A percentile compares a stretch with the other conserved stretches of the same genome.
These are phyloP conservation scores for Penicillium olsonii DNA, from an alignment of 2,329 filamentous ascomycete genomes.

Conservation along the genomic window DNA sequence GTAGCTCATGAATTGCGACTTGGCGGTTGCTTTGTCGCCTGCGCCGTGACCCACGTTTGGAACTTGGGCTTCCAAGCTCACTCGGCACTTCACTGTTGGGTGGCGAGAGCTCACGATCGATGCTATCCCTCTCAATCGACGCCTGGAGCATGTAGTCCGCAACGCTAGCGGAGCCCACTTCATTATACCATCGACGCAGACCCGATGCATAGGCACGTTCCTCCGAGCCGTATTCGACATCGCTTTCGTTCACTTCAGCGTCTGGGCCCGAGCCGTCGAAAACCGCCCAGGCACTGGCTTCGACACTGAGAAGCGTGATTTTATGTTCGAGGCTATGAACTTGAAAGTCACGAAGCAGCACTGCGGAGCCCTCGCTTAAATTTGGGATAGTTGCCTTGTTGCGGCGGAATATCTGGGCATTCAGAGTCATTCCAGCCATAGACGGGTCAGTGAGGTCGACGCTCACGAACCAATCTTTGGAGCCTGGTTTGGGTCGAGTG, in stretches of 20 bases:
- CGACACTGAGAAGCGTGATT: conserved; percentile 43
- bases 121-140: conserved; percentile 32
- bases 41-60: conserved; percentile 30
- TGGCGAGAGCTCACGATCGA: conserved; percentile 23
- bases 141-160: conserved; percentile 39
- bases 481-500: conserved; percentile 37
- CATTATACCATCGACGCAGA: conserved; percentile 45
- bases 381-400: conserved; percentile 42
- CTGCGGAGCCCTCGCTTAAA: conserved; percentile 40
- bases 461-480: conserved; percentile 44
- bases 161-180: conserved; percentile 37
- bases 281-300: conserved; percentile 50
- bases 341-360: conserved; percentile 50
- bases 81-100: conserved; percentile 32
- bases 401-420: conserved; percentile 46
- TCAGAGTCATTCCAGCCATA: conserved; percentile 39
- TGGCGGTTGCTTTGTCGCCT: conserved; percentile 32
- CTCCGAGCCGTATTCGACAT: conserved; percentile 41
- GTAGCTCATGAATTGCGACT: conserved; percentile 45
- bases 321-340: conserved; percentile 44
- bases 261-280: conserved; percentile 36
- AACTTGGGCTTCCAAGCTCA: conserved; percentile 35
- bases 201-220: conserved; percentile 39
- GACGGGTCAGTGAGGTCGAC: conserved; percentile 49
- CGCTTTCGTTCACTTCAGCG: conserved; percentile 37